Conservation (phyloP, 805 yeast genomes). For the Yamadazyma olivae region DNA sequence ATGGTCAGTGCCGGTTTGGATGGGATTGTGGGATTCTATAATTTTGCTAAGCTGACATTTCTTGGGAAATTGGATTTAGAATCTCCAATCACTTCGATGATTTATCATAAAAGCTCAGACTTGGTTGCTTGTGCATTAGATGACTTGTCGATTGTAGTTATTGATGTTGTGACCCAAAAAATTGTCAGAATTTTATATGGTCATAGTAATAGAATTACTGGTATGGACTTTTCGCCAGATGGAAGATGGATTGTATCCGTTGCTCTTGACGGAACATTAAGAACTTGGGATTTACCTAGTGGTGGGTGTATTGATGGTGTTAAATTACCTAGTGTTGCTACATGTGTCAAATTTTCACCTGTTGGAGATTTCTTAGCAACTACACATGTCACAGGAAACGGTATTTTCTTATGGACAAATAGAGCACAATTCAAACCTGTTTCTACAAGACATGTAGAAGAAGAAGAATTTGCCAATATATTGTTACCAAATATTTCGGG, state of each 20-base stretch:
- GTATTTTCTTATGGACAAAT: conserved; percentile 91
- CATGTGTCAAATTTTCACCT: conserved; percentile 77
- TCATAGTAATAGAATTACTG: conserved; percentile 83
- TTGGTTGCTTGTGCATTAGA: conserved; percentile 83
- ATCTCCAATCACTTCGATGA: conserved; percentile 74
- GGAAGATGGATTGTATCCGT: conserved; percentile 93
- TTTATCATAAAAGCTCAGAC: conserved; percentile 79
- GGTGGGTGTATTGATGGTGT: conserved; percentile 97
- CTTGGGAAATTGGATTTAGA: conserved; percentile 65
- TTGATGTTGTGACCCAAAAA: conserved; percentile 78
- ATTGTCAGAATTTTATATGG: conserved; percentile 88
- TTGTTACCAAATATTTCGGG: conserved; percentile 76
- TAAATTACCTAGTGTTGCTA: conserved; percentile 71
- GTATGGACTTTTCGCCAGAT: conserved; percentile 87
- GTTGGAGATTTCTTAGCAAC: conserved; percentile 90
- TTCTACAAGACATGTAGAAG: conserved; percentile 72
- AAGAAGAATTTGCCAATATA: conserved; percentile 63
- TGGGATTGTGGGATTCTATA: conserved; percentile 83
- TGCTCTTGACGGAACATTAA: conserved; percentile 77
- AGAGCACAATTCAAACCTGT: conserved; percentile 77
- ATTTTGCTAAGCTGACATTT: conserved; percentile 69
- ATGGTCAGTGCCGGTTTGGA: conserved; percentile 88
- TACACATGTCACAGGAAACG: conserved; percentile 85
- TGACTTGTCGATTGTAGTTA: conserved; percentile 76
- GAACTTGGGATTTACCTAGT: conserved; percentile 97